A percentile compares a stretch with the other conserved stretches of the same genome.
phyloP scores from a whole-genome alignment of 257 asterid species.

The Solanum chiquidenum region DNA sequence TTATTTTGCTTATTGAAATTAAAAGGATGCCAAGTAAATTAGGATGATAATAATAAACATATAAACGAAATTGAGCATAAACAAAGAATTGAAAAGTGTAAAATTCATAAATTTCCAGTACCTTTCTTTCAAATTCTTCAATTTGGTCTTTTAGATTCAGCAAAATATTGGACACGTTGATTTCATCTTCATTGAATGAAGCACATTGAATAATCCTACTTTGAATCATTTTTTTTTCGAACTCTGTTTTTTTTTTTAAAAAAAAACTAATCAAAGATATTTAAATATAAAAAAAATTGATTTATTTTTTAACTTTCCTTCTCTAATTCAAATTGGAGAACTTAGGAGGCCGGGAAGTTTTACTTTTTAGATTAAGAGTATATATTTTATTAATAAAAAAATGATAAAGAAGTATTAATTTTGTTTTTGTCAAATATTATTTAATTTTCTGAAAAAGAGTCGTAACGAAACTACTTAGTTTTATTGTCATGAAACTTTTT shows the following conservation, averaged over 20 bases:
- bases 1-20: too few relatives aligned
- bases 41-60: too few relatives aligned
- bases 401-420: too few relatives aligned
- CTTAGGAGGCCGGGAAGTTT: not conserved
- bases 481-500: not conserved
- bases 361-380: too few relatives aligned
- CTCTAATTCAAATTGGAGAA: not conserved
- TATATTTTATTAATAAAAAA: too few relatives aligned
- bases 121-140: conserved; percentile 12
- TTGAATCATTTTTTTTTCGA: not conserved
- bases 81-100: not conserved
- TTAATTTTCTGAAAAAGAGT: too few relatives aligned
- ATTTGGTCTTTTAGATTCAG: conserved; percentile 9
- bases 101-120: not conserved
- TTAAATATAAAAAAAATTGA: too few relatives aligned
- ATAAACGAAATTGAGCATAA: too few relatives aligned
- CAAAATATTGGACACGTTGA: conserved; percentile 24
- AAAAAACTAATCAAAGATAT: too few relatives aligned
- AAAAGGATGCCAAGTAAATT: not conserved
- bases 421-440: not conserved
- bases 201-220: not conserved
- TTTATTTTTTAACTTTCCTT: not conserved
- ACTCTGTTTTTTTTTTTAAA: too few relatives aligned
- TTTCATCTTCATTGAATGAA: conserved; percentile 21
- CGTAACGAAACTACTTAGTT: not conserved